Percentiles rank a stretch among this genome's conserved stretches.
phyloP scores from a whole-genome alignment of 768 basidiomycete genomes.

The Boletus rubescentipes region DNA sequence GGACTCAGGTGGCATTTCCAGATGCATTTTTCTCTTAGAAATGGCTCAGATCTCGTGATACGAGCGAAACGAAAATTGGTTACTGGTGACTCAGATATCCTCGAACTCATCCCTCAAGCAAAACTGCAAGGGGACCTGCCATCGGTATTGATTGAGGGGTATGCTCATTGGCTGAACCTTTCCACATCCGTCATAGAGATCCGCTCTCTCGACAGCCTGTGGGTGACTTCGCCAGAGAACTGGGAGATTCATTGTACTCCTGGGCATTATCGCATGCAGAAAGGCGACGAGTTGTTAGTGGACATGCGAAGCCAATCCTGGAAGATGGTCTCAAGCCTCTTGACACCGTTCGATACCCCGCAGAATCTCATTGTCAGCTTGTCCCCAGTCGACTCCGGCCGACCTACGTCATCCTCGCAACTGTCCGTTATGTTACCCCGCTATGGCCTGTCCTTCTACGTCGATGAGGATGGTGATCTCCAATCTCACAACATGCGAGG shows the following conservation, averaged over 20 bases:
- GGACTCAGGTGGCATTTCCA: not conserved
- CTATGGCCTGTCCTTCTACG: constrained; percentile 40
- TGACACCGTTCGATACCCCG: constrained; percentile 25
- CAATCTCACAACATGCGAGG: constrained; percentile 41
- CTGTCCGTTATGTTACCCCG: constrained; percentile 40
- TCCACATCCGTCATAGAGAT: constrained; percentile 24
- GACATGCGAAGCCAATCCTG: constrained; percentile 30
- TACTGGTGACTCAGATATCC: not conserved
- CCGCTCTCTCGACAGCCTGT: constrained; percentile 24
- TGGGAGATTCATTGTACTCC: constrained; percentile 24
- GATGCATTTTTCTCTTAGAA: constrained; percentile 25
- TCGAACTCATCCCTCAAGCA: constrained; percentile 27
- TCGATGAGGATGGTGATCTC: constrained; percentile 33
- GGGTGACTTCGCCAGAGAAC: constrained; percentile 26
- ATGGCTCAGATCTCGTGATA: constrained; percentile 16
- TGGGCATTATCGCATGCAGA: constrained; percentile 8
- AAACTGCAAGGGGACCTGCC: constrained; percentile 29
- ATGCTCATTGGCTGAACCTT: constrained; percentile 35
- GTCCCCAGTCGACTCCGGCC: not conserved
- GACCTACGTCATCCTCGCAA: not conserved
- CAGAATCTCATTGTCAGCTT: constrained; percentile 24
- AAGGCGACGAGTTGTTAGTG: constrained; percentile 15
- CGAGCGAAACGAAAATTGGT: not conserved
- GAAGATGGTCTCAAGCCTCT: constrained; percentile 25
- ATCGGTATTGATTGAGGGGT: constrained; percentile 14